phyloP scores from a whole-genome alignment of 1,284 basidiomycete genomes.

The Malassezia dermatis region DNA sequence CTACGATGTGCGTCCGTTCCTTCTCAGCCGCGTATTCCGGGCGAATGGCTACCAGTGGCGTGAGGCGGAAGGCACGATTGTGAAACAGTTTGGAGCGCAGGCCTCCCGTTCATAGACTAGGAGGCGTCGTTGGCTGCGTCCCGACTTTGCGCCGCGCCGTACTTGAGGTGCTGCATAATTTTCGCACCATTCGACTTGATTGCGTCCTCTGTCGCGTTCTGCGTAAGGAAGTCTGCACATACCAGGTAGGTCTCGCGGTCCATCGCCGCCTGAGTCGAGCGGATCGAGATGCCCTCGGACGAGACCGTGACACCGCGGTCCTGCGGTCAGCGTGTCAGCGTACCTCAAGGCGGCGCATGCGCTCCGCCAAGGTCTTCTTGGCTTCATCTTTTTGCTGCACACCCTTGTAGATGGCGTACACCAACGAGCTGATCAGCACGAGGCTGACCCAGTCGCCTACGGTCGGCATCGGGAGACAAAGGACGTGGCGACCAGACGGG shows the following conservation, averaged over 20 bases:
- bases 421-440: conserved; percentile 1
- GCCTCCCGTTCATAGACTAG: not conserved
- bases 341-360: conserved; percentile 5
- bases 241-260: conserved; percentile 9
- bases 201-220: conserved; percentile 3
- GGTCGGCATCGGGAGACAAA: conserved; percentile 1
- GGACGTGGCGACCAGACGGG: not conserved
- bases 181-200: not conserved
- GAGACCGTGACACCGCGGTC: conserved; percentile 7
- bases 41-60: conserved; percentile 69
- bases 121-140: not conserved
- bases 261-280: conserved; percentile 1
- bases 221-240: not conserved
- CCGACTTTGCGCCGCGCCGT: not conserved
- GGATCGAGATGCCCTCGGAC: conserved; percentile 10
- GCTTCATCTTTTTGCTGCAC: not conserved
- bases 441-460: conserved; percentile 12
- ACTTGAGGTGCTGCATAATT: not conserved
- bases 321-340: not conserved
- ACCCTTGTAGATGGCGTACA: conserved; percentile 6
- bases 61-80: conserved; percentile 30
- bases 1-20: conserved; percentile 75
- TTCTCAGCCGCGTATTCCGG: conserved; percentile 71
- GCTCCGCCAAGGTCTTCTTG: conserved; percentile 1
- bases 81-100: conserved; percentile 31